These are phyloP conservation scores for Starmerella cellae DNA, from an alignment of 805 yeast genomes.

Conservation along the genomic window DNA sequence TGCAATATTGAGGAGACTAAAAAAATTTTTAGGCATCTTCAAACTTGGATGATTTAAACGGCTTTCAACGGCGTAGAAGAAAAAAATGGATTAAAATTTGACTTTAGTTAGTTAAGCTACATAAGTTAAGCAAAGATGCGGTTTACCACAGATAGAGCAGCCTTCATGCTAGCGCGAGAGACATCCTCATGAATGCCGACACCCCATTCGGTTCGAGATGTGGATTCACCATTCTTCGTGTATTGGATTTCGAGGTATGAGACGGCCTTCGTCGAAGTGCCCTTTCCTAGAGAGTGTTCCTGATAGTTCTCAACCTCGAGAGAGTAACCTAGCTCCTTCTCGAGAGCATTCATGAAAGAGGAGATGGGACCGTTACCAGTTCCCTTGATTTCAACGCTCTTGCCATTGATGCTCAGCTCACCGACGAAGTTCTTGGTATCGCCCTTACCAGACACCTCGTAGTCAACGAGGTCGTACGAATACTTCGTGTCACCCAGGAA, in stretches of 20 bases:
- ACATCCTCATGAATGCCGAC: conserved; percentile 87
- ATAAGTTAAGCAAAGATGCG: conserved; percentile 19
- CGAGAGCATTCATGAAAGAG: conserved; percentile 52
- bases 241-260: conserved; percentile 55
- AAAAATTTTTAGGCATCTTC: too few relatives aligned
- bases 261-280: conserved; percentile 60
- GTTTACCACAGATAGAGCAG: conserved; percentile 32
- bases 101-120: not conserved
- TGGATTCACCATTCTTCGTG: conserved; percentile 26
- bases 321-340: conserved; percentile 34
- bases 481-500: conserved; percentile 30
- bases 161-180: conserved; percentile 61
- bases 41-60: too few relatives aligned
- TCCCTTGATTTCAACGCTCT: conserved; percentile 37
- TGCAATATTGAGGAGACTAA: too few relatives aligned
- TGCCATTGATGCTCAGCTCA: conserved; percentile 31
- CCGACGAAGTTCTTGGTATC: conserved; percentile 21
- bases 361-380: conserved; percentile 76
- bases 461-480: conserved; percentile 33
- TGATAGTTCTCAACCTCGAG: conserved; percentile 57
- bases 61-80: too few relatives aligned
- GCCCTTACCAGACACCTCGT: conserved; percentile 39
- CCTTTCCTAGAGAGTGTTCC: conserved; percentile 69
- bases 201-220: conserved; percentile 53
- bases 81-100: not conserved